Base-by-base conservation (phyloP, 2,329 filamentous ascomycete species). In the Coniosporium uncinatum region DNA sequence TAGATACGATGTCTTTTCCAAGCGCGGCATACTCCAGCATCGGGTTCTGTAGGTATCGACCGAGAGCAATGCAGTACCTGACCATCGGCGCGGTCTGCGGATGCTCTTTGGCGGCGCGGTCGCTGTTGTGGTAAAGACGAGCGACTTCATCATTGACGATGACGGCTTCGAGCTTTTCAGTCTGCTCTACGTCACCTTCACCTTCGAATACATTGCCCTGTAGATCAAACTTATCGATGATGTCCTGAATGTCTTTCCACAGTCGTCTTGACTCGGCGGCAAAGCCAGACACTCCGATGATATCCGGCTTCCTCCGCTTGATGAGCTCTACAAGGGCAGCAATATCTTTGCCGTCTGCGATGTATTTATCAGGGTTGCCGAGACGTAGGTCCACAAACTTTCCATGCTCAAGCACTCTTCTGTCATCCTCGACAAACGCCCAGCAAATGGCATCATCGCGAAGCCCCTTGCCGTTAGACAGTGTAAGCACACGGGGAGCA, bases 71-170 rank as follows among this genome's bases (percentile, higher is more conserved):
- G 59, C 90, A 95, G 65, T 98, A 98, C 53, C 88, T 79, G 1
- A 85, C 87, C 39, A 95, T 71, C 5, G 88, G 79, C 40, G 80
- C 78, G 22, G 95, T 73, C 13, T 82, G 83, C 5, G 93, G 89
- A 56, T 95, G 88, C 48, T 97, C 91, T 11, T 77, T 69, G 37
- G 78, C 71, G 11, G 86, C 90, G 33, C 90, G 81, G 14, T 83
- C 78, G 58, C 89, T 96, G 53, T 89, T 88, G 63, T 96, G 90
- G 68, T 96, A 98, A 4, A 97, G 76, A 35, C 93, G 81, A n/a
- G 93, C 93, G 38, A 96, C 89, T 65, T 98, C 93, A 53, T 98
- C 93, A 52, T 97, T 96, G 47, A 96, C 86, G 41, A 95, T 80
- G 22, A 97, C 74, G 8, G 97, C 85, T 44, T 97, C 91, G 22